These are phyloP conservation scores for Calycina herbarum DNA, from an alignment of 2,329 filamentous ascomycete genomes.

Conservation along the genomic window DNA sequence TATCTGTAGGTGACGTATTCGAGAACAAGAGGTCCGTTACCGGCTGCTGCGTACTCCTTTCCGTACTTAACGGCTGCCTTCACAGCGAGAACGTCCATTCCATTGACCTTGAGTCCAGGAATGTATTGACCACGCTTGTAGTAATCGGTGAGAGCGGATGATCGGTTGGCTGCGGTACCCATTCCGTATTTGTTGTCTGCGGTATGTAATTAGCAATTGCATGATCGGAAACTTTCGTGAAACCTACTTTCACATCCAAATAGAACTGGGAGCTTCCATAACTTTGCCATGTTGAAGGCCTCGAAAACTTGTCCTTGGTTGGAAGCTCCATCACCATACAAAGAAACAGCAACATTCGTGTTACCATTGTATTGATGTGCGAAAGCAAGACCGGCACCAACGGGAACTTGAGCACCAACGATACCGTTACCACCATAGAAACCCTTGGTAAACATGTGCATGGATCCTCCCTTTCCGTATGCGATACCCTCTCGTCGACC, in stretches of 20 bases:
- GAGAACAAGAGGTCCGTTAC: conserved; percentile 91
- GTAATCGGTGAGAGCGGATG: conserved; percentile 96
- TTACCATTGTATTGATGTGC: conserved; percentile 91
- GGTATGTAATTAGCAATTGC: conserved; percentile 32
- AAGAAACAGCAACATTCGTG: conserved; percentile 81
- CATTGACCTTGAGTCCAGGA: conserved; percentile 98
- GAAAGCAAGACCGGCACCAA: conserved; percentile 94
- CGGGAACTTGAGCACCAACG: conserved; percentile 95
- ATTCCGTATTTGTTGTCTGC: conserved; percentile 99
- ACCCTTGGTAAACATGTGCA: conserved; percentile 99
- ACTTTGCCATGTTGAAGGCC: conserved; percentile 99
- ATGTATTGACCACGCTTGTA: conserved; percentile 99
- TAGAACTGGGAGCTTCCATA: conserved; percentile 93
- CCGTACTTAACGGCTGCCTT: conserved; percentile 94
- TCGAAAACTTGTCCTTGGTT: conserved; percentile 99
- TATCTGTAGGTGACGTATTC: conserved; percentile 99
- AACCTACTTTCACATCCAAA: conserved; percentile 96
- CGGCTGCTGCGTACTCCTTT: conserved; percentile 79
- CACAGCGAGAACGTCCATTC: conserved; percentile 97
- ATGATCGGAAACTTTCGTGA: not conserved
- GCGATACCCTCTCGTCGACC: conserved; percentile 95
- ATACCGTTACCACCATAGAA: conserved; percentile 99
- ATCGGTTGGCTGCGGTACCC: conserved; percentile 93
- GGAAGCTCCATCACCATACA: conserved; percentile 97
- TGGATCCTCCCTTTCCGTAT: conserved; percentile 98